Evolutionary conservation across 371 early-diverging fungal species (phyloP), one percentile per base, ranked within the genome.

Genomic region (Apophysomyces sp.): DNA sequence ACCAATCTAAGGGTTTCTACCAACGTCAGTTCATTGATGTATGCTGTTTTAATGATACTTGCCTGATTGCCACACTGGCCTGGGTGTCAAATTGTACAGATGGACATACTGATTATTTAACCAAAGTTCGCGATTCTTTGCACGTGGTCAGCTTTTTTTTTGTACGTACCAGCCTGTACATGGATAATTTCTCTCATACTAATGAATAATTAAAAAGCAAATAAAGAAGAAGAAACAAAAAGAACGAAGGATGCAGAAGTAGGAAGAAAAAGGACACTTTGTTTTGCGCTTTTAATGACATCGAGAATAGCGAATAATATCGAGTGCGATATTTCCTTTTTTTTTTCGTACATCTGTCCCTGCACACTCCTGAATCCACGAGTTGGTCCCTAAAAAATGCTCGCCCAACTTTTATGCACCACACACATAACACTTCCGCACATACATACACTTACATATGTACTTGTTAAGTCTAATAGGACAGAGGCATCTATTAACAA

Each of bases 41-140:
- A 8, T 18, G n/a, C 37, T 15, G 28, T 24, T 15, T 12, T n/a
- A 36, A 36, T 9, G 18, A n/a, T 11, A 36, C 69, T 27, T 62
- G 78, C 79, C 67, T 92, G 92, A 85, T 90, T 90, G 74, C 92
- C 92, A 68, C 91, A 91, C 75, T 98, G 98, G 55, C 96, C 96
- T 71, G 90, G 88, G 51, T 15, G 31, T 27, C 32, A n/a, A 62
- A 32, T 6, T 30, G 5, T 18, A n/a, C 21, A n/a, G 44, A 30
- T 31, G 15, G 18, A 15, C 9, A 31, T 26, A 15, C 13, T 18
- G 15, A 57, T 37, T 57, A n/a, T 26, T 29, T 21, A 40, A 24
- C 4, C 24, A 41, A 39, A 21, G 15, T 16, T 13, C 37, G n/a
- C n/a, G 37, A 37, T 37, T 37, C 2, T n/a, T 37, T n/a, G n/a